These are phyloP conservation scores for Beauveria caledonica DNA, from an alignment of 2,329 filamentous ascomycete species.

Conservation along the genomic window DNA sequence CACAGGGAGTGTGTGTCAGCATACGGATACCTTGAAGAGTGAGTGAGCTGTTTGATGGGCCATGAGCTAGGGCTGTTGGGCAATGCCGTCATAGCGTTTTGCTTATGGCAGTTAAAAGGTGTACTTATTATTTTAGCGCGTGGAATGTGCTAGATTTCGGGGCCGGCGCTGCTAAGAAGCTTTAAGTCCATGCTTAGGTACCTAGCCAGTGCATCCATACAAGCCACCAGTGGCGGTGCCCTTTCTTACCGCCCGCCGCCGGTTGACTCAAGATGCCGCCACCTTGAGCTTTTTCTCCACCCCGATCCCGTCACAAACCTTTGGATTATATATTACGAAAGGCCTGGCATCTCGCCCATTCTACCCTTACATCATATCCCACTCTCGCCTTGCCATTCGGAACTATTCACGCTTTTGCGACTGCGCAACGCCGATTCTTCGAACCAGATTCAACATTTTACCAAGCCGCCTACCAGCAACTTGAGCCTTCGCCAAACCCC, in stretches of 20 bases:
- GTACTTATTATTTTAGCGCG: not conserved
- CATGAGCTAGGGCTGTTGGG: not conserved
- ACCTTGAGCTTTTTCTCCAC: conserved; percentile 9
- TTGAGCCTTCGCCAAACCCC: conserved; percentile 12
- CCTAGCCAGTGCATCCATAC: too few species aligned
- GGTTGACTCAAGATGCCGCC: conserved; percentile 28
- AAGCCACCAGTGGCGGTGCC: conserved; percentile 19
- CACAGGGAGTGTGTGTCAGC: not conserved
- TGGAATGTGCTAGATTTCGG: conserved; percentile 9
- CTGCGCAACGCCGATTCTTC: not conserved
- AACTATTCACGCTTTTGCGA: not conserved
- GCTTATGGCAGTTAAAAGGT: not conserved
- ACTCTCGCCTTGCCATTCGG: not conserved
- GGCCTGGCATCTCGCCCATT: not conserved
- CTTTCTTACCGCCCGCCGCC: conserved; percentile 18
- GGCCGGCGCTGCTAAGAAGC: not conserved
- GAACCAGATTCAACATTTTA: not conserved
- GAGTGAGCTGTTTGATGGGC: not conserved
- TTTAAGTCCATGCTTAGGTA: too few species aligned
- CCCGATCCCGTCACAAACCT: conserved; percentile 19
- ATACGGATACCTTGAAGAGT: not conserved
- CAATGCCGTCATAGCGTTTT: conserved; percentile 8
- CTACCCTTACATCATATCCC: not conserved
- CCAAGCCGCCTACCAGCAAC: not conserved
- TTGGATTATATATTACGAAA: conserved; percentile 14